These are phyloP conservation scores for Phoma sp. DNA, from an alignment of 2,329 filamentous ascomycete species.

Conservation along the genomic window DNA sequence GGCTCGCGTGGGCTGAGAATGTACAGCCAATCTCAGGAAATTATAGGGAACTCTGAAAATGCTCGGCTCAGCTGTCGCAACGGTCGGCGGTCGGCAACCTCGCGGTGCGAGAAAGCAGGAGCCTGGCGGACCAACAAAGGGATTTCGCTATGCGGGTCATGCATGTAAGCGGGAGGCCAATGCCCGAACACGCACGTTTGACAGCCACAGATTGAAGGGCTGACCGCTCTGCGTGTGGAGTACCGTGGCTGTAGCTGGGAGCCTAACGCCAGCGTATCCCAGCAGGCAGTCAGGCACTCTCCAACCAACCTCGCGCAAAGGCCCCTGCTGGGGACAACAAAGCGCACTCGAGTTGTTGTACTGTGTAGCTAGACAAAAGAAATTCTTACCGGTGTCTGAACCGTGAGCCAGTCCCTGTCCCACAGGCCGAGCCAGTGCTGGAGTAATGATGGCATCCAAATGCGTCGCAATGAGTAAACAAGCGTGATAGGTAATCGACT, in stretches of 20 bases:
- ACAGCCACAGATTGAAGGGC: constrained; percentile 33
- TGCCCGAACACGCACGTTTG: constrained; percentile 26
- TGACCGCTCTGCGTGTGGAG: constrained; percentile 34
- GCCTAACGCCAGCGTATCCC: constrained; percentile 35
- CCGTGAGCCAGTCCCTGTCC: background rate
- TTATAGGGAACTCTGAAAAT: background rate
- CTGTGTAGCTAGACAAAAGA: background rate
- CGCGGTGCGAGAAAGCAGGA: constrained; percentile 3
- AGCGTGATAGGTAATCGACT: constrained; percentile 22
- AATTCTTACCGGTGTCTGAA: constrained; percentile 7
- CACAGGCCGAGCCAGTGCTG: background rate
- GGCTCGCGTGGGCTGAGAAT: background rate
- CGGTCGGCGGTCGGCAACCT: constrained; percentile 14
- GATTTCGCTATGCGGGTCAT: constrained; percentile 7
- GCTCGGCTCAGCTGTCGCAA: constrained; percentile 16
- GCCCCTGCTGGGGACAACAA: constrained; percentile 6
- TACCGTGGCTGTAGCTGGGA: constrained; percentile 27
- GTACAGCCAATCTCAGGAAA: constrained; percentile 5
- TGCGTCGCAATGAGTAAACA: constrained; percentile 26
- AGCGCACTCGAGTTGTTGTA: background rate
- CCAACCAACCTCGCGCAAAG: constrained; percentile 12
- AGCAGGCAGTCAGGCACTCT: constrained; percentile 29
- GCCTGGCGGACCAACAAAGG: constrained; percentile 12
- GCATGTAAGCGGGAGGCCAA: constrained; percentile 21
- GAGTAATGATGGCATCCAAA: constrained; percentile 22